phyloP scores from a whole-genome alignment of 441 rosid genomes.

The Populus trichocarpa region DNA sequence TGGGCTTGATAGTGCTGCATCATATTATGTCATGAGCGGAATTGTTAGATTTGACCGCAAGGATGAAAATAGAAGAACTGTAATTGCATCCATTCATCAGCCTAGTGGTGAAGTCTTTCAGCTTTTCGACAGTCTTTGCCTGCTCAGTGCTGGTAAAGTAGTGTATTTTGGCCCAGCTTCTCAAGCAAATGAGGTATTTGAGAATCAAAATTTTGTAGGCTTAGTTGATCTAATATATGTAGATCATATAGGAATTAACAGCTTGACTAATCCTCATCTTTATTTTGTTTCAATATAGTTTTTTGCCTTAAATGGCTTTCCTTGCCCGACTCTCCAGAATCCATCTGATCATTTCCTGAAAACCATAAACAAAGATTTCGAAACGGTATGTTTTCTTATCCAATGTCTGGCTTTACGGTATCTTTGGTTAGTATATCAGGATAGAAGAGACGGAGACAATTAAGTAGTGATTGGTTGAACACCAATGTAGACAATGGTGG shows the following conservation, averaged over 20 bases:
- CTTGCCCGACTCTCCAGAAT: conserved; percentile 46
- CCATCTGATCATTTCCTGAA: conserved; percentile 58
- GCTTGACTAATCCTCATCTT: background rate
- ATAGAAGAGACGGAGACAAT: no score
- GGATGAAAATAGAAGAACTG: conserved; percentile 31
- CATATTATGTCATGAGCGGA: conserved; percentile 42
- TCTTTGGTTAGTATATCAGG: no score
- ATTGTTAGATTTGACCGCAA: conserved; percentile 29
- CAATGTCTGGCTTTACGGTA: no score
- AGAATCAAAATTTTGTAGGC: background rate
- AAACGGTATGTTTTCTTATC: conserved; percentile 18
- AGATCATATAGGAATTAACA: background rate
- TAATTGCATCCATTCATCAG: conserved; percentile 50
- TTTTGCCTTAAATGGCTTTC: conserved; percentile 48
- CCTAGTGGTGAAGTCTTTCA: conserved; percentile 54
- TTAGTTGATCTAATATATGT: background rate
- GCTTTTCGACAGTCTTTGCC: conserved; percentile 41
- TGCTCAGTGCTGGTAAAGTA: conserved; percentile 37
- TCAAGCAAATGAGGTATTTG: conserved; percentile 35
- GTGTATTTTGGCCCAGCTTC: conserved; percentile 42
- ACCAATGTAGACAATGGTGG: background rate
- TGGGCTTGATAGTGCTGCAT: conserved; percentile 60
- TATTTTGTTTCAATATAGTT: conserved; percentile 25
- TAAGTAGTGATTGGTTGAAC: background rate
- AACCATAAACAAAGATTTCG: conserved; percentile 52